Conservation (phyloP, 176 grass and related monocot species). For the Oryza officinalis region DNA sequence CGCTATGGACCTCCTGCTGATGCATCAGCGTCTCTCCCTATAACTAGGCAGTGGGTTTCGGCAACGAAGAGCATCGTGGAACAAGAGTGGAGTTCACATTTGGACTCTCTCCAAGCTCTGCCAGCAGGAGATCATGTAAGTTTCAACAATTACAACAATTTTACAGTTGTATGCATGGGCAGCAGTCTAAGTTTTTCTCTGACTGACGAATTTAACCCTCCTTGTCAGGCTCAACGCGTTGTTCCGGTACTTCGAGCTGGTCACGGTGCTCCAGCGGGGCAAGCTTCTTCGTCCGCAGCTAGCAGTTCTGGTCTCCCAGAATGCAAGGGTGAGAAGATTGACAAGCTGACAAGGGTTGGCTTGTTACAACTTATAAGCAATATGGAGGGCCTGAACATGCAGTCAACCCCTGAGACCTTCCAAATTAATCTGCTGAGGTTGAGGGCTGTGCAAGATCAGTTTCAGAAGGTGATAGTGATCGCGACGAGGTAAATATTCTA, state of each 20-base stretch:
- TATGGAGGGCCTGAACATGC: conserved; percentile 65
- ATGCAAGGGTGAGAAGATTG: conserved; percentile 79
- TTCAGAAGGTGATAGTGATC: conserved; percentile 80
- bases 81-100: conserved; percentile 75
- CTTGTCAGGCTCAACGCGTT: conserved; percentile 58
- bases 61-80: conserved; percentile 34
- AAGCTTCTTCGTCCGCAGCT: conserved; percentile 31
- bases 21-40: conserved; percentile 54
- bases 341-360: conserved; percentile 73
- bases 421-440: conserved; percentile 70
- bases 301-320: conserved; percentile 52
- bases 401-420: conserved; percentile 71
- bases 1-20: conserved; percentile 55
- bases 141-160: background rate
- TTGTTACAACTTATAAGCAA: conserved; percentile 62
- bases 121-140: conserved; percentile 57
- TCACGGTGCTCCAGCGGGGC: conserved; percentile 44
- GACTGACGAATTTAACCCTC: background rate
- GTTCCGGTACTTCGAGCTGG: conserved; percentile 70
- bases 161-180: background rate
- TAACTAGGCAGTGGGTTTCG: conserved; percentile 60
- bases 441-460: conserved; percentile 72
- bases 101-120: conserved; percentile 46
- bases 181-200: conserved; percentile 13
- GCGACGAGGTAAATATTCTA: conserved; percentile 63